phyloP scores from a whole-genome alignment of 1,284 basidiomycete species.

The Boletus albobrunnescens region DNA sequence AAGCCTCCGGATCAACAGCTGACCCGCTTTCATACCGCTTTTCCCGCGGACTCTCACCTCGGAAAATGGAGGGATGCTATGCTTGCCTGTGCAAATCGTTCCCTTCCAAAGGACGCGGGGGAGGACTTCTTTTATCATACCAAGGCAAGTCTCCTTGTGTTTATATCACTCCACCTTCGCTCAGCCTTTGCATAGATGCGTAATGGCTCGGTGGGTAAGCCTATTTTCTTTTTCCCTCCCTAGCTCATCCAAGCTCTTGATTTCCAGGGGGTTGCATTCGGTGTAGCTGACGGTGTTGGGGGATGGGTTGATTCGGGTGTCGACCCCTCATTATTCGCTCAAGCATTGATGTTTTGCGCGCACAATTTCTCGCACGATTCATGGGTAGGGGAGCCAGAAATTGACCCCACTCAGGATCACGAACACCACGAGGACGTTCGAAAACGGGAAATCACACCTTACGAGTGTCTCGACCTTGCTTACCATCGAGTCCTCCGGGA shows the following conservation, averaged over 20 bases:
- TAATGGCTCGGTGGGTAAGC: slow-evolving; percentile 65
- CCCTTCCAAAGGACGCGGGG: slow-evolving; percentile 51
- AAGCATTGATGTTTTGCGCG: slow-evolving; percentile 68
- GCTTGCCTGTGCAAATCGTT: slow-evolving; percentile 46
- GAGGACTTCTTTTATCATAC: slow-evolving; percentile 82
- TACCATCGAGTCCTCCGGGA: slow-evolving; percentile 72
- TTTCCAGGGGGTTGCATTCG: slow-evolving; percentile 71
- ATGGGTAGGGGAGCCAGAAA: slow-evolving; percentile 69
- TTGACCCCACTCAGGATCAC: slow-evolving; percentile 49
- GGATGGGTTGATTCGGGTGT: slow-evolving; percentile 75
- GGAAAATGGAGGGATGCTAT: slow-evolving; percentile 69
- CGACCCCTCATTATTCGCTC: slow-evolving; percentile 75
- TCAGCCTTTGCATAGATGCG: slow-evolving; percentile 52
- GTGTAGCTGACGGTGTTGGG: slow-evolving; percentile 67
- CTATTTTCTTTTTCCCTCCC: slow-evolving; percentile 14
- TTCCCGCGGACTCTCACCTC: slow-evolving; percentile 60
- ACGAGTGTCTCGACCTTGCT: slow-evolving; percentile 68
- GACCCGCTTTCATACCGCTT: slow-evolving; percentile 46
- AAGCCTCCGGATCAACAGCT: slow-evolving; percentile 54
- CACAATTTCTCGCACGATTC: slow-evolving; percentile 62
- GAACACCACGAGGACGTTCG: slow-evolving; percentile 49
- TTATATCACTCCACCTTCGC: not conserved
- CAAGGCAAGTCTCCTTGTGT: slow-evolving; percentile 45
- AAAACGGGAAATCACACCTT: slow-evolving; percentile 67
- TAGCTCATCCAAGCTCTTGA: slow-evolving; percentile 19